These are phyloP conservation scores for Tetrapisispora pingtungensis DNA, from an alignment of 805 yeast species.

Conservation along the genomic window DNA sequence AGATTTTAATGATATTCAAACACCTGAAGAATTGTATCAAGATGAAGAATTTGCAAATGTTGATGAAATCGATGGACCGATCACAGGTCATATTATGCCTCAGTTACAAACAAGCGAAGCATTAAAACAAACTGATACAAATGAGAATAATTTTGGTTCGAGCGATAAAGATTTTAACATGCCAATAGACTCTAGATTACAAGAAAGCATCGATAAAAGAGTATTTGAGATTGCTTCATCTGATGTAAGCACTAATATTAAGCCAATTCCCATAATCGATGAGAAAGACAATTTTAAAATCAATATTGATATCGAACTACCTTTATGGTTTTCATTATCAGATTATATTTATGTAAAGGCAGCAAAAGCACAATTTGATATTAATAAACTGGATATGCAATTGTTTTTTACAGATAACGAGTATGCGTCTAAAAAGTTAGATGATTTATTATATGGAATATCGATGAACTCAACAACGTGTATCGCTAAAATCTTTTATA, in stretches of 20 bases:
- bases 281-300: conserved; percentile 35
- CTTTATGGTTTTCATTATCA: conserved; percentile 36
- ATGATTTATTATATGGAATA: conserved; percentile 2
- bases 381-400: conserved; percentile 4
- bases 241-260: conserved; percentile 1
- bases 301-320: conserved; percentile 33
- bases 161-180: conserved; percentile 23
- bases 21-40: conserved; percentile 5
- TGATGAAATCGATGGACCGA: conserved; percentile 30
- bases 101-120: background rate
- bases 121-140: background rate
- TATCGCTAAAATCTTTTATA: conserved; percentile 17
- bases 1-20: background rate
- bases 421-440: conserved; percentile 11
- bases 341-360: conserved; percentile 20
- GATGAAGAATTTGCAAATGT: conserved; percentile 26
- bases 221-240: conserved; percentile 25
- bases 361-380: conserved; percentile 11
- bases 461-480: conserved; percentile 4
- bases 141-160: background rate
- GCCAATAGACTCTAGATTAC: conserved; percentile 30
- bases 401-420: conserved; percentile 10
- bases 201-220: conserved; percentile 27
- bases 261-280: conserved; percentile 34
- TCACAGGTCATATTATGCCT: conserved; percentile 9